Evolutionary conservation across 306 rosid species (phyloP).

Genomic region (Malus fusca): DNA sequence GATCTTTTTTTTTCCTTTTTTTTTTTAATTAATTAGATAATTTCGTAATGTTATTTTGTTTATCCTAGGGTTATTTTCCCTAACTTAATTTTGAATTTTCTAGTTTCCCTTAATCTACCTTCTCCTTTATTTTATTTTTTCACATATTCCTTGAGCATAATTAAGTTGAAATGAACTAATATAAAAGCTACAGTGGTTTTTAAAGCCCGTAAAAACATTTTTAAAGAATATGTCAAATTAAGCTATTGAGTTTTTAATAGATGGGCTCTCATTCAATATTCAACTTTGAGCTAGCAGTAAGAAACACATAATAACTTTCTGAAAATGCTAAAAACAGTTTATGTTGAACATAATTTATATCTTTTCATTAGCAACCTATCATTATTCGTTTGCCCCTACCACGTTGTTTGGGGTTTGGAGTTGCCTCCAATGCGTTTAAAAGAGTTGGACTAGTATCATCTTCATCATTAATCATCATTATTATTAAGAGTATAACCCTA

Average conservation of each 20-base stretch:
- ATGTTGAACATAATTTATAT: neutral
- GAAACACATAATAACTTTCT: no score
- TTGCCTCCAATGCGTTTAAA: neutral
- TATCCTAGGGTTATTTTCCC: neutral
- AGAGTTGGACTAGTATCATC: neutral
- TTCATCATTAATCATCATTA: no score
- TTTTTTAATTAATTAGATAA: neutral
- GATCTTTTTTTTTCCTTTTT: neutral
- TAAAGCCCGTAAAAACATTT: no score
- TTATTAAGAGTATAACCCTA: neutral
- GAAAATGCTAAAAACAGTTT: no score
- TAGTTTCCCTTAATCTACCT: neutral
- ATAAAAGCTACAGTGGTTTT: neutral
- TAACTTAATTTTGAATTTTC: neutral
- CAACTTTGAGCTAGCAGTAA: no score
- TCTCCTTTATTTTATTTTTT: neutral
- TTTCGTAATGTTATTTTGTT: constrained; percentile 2
- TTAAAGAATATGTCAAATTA: no score
- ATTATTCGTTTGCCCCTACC: neutral
- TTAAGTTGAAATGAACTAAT: neutral
- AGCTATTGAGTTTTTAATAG: no score
- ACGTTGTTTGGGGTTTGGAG: neutral
- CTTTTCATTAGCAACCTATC: neutral
- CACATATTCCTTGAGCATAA: neutral
- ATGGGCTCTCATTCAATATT: no score